Evolutionary conservation across 2,329 filamentous ascomycete genomes (phyloP).

Genomic region (Scorias spongiosa): DNA sequence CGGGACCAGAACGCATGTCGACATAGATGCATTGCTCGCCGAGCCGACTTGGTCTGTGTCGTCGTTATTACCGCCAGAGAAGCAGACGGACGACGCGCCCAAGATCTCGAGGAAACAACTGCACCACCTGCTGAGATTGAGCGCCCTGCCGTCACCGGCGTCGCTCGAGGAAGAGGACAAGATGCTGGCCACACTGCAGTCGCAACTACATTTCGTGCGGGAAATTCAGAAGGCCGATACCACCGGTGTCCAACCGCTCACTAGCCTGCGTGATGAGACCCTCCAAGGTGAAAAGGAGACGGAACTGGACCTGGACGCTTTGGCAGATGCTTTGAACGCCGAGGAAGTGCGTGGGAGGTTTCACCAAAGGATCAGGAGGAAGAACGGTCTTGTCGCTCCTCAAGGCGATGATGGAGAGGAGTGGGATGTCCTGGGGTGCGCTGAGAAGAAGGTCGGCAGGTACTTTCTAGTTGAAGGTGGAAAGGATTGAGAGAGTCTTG

Average conservation of each 20-base stretch:
- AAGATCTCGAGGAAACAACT: conserved; percentile 51
- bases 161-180: conserved; percentile 45
- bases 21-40: conserved; percentile 36
- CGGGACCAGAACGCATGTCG: conserved; percentile 3
- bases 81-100: conserved; percentile 8
- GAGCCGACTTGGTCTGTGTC: conserved; percentile 72
- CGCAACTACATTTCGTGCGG: conserved; percentile 82
- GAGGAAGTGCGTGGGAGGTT: conserved; percentile 47
- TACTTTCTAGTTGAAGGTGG: conserved; percentile 65
- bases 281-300: conserved; percentile 36
- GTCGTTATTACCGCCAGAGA: conserved; percentile 45
- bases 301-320: conserved; percentile 42
- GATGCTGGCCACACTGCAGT: conserved; percentile 61
- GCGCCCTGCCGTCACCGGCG: conserved; percentile 63
- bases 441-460: conserved; percentile 49
- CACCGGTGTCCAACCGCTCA: conserved; percentile 53
- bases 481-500: conserved; percentile 15
- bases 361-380: conserved; percentile 34
- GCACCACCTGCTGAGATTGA: conserved; percentile 73
- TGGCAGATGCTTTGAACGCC: conserved; percentile 40
- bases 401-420: conserved; percentile 28
- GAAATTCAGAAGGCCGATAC: conserved; percentile 72
- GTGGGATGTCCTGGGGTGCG: conserved; percentile 57
- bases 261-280: conserved; percentile 71
- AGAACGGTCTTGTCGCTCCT: conserved; percentile 23